Evolutionary conservation across 2,329 filamentous ascomycete species (phyloP).

Genomic region (Aspergillus fumigatiaffinis): DNA sequence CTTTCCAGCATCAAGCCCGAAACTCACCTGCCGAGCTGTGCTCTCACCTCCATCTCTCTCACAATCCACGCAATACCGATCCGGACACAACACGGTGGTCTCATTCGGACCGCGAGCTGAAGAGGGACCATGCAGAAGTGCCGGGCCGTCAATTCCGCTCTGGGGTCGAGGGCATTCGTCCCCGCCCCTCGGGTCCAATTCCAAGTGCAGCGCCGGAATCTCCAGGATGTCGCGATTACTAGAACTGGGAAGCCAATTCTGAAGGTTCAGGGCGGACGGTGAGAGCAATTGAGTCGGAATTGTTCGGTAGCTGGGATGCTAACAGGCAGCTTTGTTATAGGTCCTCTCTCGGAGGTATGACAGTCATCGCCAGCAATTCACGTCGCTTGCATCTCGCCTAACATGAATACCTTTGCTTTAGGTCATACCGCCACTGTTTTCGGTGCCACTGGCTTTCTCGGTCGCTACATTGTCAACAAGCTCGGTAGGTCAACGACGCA

Average conservation of each 20-base stretch:
- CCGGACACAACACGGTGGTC: slow-evolving; percentile 21
- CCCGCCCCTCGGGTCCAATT: slow-evolving; percentile 36
- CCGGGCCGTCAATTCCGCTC: slow-evolving; percentile 40
- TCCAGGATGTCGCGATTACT: slow-evolving; percentile 87
- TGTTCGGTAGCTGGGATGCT: slow-evolving; percentile 14
- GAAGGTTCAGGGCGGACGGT: slow-evolving; percentile 85
- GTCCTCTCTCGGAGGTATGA: slow-evolving; percentile 78
- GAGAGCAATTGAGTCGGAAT: slow-evolving; percentile 34
- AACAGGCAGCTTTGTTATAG: slow-evolving; percentile 43
- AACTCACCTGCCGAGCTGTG: slow-evolving; percentile 25
- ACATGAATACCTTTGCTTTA: slow-evolving; percentile 36
- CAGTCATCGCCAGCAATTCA: slow-evolving; percentile 16
- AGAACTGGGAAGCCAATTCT: slow-evolving; percentile 95
- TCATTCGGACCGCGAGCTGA: slow-evolving; percentile 23
- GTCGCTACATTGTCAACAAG: slow-evolving; percentile 95
- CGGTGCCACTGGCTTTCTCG: slow-evolving; percentile 91
- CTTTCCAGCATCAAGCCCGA: slow-evolving; percentile 19
- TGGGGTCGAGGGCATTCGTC: slow-evolving; percentile 36
- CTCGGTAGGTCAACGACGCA: slow-evolving; percentile 57
- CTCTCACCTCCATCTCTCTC: slow-evolving; percentile 23
- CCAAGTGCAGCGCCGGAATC: slow-evolving; percentile 45
- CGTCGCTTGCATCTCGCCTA: slow-evolving; percentile 21
- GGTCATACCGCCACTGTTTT: slow-evolving; percentile 97
- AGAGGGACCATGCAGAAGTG: slow-evolving; percentile 45
- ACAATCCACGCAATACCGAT: slow-evolving; percentile 17